Evolutionary conservation across 192 early-diverging fungal species (phyloP).

Genomic region (Entrophospora sp.): DNA sequence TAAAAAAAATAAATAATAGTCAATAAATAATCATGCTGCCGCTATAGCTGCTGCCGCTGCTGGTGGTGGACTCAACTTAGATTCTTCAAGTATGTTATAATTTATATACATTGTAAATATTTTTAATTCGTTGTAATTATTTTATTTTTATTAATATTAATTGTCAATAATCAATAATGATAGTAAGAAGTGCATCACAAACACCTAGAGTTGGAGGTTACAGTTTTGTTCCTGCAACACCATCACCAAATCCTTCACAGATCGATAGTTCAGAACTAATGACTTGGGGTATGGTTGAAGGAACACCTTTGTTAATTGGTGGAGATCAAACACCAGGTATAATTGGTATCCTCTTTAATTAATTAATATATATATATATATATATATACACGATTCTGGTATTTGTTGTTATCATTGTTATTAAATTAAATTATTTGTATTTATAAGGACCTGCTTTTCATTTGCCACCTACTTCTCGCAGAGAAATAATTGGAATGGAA

Average conservation of each 20-base stretch:
- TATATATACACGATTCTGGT: too few species aligned
- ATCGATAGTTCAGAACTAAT: conserved; percentile 62
- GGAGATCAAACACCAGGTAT: conserved; percentile 38
- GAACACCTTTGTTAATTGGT: conserved; percentile 61
- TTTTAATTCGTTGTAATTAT: too few species aligned
- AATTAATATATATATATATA: neutral
- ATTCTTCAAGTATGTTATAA: neutral
- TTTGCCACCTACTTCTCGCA: conserved; percentile 52
- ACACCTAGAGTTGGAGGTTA: conserved; percentile 54
- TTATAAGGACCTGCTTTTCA: conserved; percentile 36
- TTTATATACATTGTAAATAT: too few species aligned
- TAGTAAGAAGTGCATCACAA: neutral
- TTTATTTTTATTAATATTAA: too few species aligned
- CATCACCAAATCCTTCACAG: conserved; percentile 49
- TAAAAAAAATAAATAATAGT: too few species aligned
- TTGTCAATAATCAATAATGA: too few species aligned
- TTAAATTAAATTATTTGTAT: neutral
- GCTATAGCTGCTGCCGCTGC: conserved; percentile 7
- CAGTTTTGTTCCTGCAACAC: conserved; percentile 60
- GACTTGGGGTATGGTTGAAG: conserved; percentile 83
- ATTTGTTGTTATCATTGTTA: neutral
- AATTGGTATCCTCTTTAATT: neutral
- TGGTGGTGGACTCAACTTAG: neutral
- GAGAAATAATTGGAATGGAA: conserved; percentile 53
- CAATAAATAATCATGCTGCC: conserved; percentile 15